Evolutionary conservation across 805 yeast genomes (phyloP), one percentile per base, ranked within the genome.

Genomic region (Spathaspora girioi): DNA sequence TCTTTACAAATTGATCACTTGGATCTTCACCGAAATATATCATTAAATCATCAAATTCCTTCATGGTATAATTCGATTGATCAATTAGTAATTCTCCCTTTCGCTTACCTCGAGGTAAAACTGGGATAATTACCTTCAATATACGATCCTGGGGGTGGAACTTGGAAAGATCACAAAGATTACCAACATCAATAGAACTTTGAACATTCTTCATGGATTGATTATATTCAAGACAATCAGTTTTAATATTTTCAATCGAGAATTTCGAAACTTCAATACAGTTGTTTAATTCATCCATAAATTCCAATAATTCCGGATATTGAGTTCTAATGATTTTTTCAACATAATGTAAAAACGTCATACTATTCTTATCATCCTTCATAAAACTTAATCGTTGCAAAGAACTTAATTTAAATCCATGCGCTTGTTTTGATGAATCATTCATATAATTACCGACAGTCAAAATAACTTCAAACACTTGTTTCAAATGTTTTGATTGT

Each of bases 361-460:
- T 78, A 56, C 84, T 81, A 60, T 84, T 86, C 55, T 82, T 82
- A 46, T 77, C 81, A 62, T 84, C 87, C 69, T 87, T 87, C 72
- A 87, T 80, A 64, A 86, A 87, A 35, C 83, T 80, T 54, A 87
- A 73, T 62, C 90, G 76, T 58, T 80, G 88, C 52, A 87, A 73
- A 0, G 93, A 84, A 43, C 84, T 78, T 52, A 87, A 70, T 59
- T 80, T 84, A 66, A 87, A 86, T 18, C 96, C 96, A 32, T 75
- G 74, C 0, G 89, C 91, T 55, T 79, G 78, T 59, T 84, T 87
- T 3, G 85, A 74, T 6, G 76, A 67, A 59, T 85, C 90, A 63
- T 87, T 87, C 94, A 87, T 87, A 58, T 80, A 86, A 59, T 87
- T 87, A 54, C 94, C 96, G 51, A 87, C 81, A 12, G 84, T 83